Evolutionary conservation across 1,284 basidiomycete species (phyloP).

Genomic region (Papiliotrema laurentii): DNA sequence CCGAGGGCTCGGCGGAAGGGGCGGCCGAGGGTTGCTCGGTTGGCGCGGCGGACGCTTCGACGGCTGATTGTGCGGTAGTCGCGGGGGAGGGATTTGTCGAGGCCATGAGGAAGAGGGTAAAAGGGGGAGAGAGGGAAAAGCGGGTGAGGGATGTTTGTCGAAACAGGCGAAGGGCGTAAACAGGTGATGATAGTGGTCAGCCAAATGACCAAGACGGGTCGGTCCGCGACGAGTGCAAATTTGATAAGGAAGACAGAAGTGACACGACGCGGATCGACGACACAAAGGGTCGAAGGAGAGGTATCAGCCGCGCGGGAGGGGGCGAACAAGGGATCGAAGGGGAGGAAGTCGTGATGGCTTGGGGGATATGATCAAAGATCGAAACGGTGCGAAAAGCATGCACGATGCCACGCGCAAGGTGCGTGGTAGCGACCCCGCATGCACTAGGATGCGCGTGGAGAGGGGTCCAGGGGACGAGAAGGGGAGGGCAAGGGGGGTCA

Average conservation of each 20-base stretch:
- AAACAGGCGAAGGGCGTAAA: neutral
- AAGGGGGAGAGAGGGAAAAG: neutral
- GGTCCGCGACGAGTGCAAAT: too few relatives aligned
- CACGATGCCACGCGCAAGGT: too few relatives aligned
- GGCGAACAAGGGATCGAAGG: neutral
- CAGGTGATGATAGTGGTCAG: neutral
- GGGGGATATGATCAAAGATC: too few relatives aligned
- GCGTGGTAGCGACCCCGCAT: too few relatives aligned
- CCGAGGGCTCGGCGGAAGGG: constrained; percentile 3
- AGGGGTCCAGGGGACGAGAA: too few relatives aligned
- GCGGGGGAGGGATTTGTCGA: too few relatives aligned
- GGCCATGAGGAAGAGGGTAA: neutral
- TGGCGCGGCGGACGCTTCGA: neutral
- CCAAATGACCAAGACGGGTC: too few relatives aligned
- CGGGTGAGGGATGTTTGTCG: neutral
- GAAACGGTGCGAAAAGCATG: too few relatives aligned
- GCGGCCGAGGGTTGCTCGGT: neutral
- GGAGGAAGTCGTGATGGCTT: too few relatives aligned
- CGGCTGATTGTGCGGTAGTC: too few relatives aligned
- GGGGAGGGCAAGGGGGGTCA: too few relatives aligned
- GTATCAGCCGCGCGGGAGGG: neutral
- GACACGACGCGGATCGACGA: neutral
- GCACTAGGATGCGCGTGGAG: too few relatives aligned
- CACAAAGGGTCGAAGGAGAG: neutral
- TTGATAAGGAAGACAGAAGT: neutral